Evolutionary conservation across 345 rosid species (phyloP).

Genomic region (Orychophragmus violaceus): DNA sequence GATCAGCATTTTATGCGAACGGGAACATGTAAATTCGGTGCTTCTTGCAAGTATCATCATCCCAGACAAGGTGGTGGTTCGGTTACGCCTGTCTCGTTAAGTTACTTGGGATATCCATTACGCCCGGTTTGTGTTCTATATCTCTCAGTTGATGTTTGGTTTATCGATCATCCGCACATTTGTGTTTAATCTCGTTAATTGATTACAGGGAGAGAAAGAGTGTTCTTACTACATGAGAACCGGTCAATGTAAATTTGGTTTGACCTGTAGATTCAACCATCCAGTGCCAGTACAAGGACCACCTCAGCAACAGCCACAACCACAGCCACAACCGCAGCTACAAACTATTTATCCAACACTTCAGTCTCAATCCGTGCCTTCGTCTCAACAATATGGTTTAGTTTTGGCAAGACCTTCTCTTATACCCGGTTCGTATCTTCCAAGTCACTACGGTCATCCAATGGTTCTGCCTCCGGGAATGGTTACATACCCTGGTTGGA

Average conservation of each 20-base stretch:
- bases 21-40: slow-evolving; percentile 90
- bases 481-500: slow-evolving; percentile 74
- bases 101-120: slow-evolving; percentile 72
- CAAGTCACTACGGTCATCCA: slow-evolving; percentile 58
- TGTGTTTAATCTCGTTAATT: neutral
- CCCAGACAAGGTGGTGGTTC: slow-evolving; percentile 75
- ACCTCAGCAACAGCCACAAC: slow-evolving; percentile 28
- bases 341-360: slow-evolving; percentile 42
- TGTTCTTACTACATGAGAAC: slow-evolving; percentile 90
- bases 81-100: slow-evolving; percentile 47
- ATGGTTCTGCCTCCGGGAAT: slow-evolving; percentile 65
- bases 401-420: slow-evolving; percentile 76
- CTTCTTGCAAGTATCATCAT: slow-evolving; percentile 94
- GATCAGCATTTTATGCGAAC: slow-evolving; percentile 82
- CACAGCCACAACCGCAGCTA: slow-evolving; percentile 7
- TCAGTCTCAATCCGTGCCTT: slow-evolving; percentile 60
- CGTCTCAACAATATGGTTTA: slow-evolving; percentile 71
- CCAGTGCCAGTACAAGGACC: slow-evolving; percentile 57
- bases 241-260: slow-evolving; percentile 88
- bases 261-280: slow-evolving; percentile 89
- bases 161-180: neutral
- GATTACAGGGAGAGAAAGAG: slow-evolving; percentile 81
- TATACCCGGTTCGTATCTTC: slow-evolving; percentile 60
- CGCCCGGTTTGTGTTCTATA: slow-evolving; percentile 61
- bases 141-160: neutral